Conservation (phyloP, 1,284 basidiomycete genomes). For the Takashimella koratensis region DNA sequence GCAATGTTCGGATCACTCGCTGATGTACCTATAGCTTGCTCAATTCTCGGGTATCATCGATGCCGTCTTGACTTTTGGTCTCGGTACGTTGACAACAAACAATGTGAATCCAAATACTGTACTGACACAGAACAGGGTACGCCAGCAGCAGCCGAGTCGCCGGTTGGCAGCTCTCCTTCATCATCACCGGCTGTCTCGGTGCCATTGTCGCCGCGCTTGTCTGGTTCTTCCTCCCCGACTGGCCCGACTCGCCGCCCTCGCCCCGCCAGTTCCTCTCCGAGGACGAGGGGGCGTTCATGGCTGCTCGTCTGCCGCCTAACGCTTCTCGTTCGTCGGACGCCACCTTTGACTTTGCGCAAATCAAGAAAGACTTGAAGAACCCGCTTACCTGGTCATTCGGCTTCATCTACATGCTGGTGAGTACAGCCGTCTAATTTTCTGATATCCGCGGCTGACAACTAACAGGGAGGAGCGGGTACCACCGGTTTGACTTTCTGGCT, state of each 20-base stretch:
- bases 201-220: slow-evolving; percentile 9
- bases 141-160: slow-evolving; percentile 5
- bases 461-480: background rate
- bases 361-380: slow-evolving; percentile 12
- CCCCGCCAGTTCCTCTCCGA: slow-evolving; percentile 18
- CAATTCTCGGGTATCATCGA: slow-evolving; percentile 25
- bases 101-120: background rate
- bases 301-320: slow-evolving; percentile 21
- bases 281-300: slow-evolving; percentile 20
- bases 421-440: no score
- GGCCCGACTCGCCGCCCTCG: slow-evolving; percentile 15
- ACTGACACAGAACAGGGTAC: slow-evolving; percentile 11
- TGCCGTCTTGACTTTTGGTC: slow-evolving; percentile 20
- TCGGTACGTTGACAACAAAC: slow-evolving; percentile 12
- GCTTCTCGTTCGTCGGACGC: slow-evolving; percentile 13
- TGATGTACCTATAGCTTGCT: no score
- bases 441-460: no score
- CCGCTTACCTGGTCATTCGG: slow-evolving; percentile 10
- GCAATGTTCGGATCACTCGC: no score
- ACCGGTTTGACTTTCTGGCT: slow-evolving; percentile 24
- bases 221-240: slow-evolving; percentile 12
- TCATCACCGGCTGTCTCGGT: slow-evolving; percentile 14
- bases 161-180: slow-evolving; percentile 21
- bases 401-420: background rate
- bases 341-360: slow-evolving; percentile 16